A percentile compares a stretch with the other conserved stretches of the same genome.
Evolutionary conservation across 2,329 filamentous ascomycete genomes (phyloP).

Genomic region (Beauveria medogensis): DNA sequence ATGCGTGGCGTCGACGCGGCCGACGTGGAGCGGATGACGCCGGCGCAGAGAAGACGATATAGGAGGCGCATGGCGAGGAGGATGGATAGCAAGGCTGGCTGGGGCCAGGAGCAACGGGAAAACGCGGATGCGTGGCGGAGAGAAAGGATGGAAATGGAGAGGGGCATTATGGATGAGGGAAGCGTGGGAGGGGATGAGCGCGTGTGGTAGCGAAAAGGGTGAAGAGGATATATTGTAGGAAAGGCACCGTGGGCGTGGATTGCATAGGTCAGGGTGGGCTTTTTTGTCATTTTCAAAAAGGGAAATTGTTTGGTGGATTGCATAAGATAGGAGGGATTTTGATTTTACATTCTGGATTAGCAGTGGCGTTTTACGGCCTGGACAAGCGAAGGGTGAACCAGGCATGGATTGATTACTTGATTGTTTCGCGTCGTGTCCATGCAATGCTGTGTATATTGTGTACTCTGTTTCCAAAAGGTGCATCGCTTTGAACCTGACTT

Average conservation of each 20-base stretch:
- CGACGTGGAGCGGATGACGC: conserved; percentile 35
- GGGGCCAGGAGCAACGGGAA: conserved; percentile 31
- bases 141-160: conserved; percentile 30
- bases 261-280: background rate
- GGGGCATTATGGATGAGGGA: conserved; percentile 29
- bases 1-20: conserved; percentile 36
- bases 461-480: background rate
- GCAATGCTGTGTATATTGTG: background rate
- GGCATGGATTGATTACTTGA: background rate
- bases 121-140: conserved; percentile 39
- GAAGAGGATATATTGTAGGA: background rate
- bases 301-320: background rate
- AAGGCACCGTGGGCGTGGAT: background rate
- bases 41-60: conserved; percentile 39
- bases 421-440: background rate
- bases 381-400: background rate
- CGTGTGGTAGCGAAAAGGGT: conserved; percentile 15
- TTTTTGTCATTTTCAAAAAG: background rate
- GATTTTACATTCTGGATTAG: background rate
- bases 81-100: conserved; percentile 18
- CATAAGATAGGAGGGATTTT: background rate
- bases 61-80: conserved; percentile 42
- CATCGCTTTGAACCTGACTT: no score
- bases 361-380: conserved; percentile 5
- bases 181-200: conserved; percentile 22